Evolutionary conservation across 352 stramenopile species (phyloP).

Genomic region (Elongisporangium senticosum): DNA sequence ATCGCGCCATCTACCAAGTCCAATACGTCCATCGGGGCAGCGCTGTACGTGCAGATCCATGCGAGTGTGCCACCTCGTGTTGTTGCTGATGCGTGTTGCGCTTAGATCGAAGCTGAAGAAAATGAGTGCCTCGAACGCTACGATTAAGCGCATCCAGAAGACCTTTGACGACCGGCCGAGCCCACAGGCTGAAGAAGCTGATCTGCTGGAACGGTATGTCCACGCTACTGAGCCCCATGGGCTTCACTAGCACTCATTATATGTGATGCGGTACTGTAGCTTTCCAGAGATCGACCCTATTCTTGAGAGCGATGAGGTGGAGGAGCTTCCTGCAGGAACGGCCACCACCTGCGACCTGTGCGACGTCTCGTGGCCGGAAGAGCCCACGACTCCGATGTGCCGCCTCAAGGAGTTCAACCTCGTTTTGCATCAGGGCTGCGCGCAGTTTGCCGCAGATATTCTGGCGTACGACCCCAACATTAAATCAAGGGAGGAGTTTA

Average conservation of each 20-base stretch:
- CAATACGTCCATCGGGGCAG: conserved; percentile 43
- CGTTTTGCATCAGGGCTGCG: conserved; percentile 65
- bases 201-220: conserved; percentile 37
- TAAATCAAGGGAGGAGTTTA: conserved; percentile 42
- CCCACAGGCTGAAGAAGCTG: conserved; percentile 30
- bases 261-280: conserved; percentile 4
- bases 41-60: conserved; percentile 29
- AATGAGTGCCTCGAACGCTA: conserved; percentile 57
- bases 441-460: conserved; percentile 71
- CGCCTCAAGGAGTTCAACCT: conserved; percentile 40
- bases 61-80: background rate
- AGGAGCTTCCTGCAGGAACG: conserved; percentile 30
- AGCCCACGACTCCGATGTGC: conserved; percentile 49
- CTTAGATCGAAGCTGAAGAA: conserved; percentile 60
- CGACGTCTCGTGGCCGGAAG: conserved; percentile 78
- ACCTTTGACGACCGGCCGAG: conserved; percentile 59
- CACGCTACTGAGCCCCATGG: background rate
- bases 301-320: conserved; percentile 56
- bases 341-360: conserved; percentile 66
- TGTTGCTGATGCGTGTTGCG: background rate
- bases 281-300: conserved; percentile 65
- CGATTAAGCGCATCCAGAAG: conserved; percentile 66
- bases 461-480: conserved; percentile 54
- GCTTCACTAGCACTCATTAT: background rate
- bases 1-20: conserved; percentile 40